A percentile compares a stretch with the other conserved stretches of the same genome.
These are phyloP conservation scores for Quercus suber DNA, from an alignment of 306 rosid species.

Conservation along the genomic window DNA sequence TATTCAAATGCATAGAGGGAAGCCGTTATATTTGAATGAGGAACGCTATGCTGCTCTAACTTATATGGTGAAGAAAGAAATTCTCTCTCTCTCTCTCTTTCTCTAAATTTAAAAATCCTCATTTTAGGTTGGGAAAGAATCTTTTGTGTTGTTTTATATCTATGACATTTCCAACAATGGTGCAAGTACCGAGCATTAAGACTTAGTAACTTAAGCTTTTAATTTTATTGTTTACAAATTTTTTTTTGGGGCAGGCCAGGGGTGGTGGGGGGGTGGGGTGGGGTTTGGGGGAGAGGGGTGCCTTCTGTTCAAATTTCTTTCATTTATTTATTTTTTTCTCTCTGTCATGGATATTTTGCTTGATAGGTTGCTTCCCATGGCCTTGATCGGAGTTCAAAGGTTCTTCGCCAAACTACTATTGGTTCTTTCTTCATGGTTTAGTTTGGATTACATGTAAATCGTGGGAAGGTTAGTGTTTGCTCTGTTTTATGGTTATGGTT, in stretches of 20 bases:
- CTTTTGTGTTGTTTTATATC: neutral
- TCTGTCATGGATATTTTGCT: neutral
- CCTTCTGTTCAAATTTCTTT: neutral
- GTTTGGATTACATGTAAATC: constrained; percentile 29
- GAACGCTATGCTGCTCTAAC: constrained; percentile 92
- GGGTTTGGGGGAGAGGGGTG: too few relatives aligned
- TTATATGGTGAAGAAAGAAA: constrained; percentile 60
- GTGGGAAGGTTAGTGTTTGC: constrained; percentile 15
- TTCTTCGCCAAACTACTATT: constrained; percentile 92
- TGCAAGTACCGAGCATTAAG: neutral
- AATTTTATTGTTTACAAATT: neutral
- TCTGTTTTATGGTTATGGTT: constrained; percentile 4
- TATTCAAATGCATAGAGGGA: constrained; percentile 77
- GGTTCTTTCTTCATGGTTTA: constrained; percentile 81
- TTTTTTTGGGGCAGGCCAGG: neutral
- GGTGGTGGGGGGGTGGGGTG: neutral
- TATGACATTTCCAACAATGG: neutral
- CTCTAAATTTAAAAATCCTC: neutral
- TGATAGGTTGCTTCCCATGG: constrained; percentile 97
- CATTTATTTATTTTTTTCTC: neutral
- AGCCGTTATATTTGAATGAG: constrained; percentile 80
- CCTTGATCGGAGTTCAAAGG: constrained; percentile 91
- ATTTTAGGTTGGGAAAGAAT: neutral
- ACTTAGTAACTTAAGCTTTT: neutral
- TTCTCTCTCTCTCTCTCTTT: neutral